phyloP scores from a whole-genome alignment of 768 basidiomycete species.

The Boletellus ananiceps region DNA sequence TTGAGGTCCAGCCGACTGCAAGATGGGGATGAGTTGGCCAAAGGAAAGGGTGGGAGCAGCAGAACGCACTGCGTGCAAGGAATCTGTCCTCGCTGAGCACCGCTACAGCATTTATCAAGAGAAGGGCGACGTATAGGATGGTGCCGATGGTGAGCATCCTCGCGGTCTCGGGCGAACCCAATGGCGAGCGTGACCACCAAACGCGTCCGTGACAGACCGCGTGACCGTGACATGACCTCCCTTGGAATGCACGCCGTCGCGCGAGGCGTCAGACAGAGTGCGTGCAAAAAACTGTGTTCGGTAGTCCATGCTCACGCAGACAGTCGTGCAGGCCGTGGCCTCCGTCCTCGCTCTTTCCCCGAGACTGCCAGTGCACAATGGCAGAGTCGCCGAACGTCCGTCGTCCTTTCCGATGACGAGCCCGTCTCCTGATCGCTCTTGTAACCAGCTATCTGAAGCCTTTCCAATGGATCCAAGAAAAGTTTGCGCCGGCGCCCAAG shows the following conservation, averaged over 20 bases:
- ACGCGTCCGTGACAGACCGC: constrained; percentile 13
- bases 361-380: constrained; percentile 26
- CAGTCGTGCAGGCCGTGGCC: constrained; percentile 4
- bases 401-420: not conserved
- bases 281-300: constrained; percentile 1
- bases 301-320: constrained; percentile 11
- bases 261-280: constrained; percentile 25
- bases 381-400: constrained; percentile 45
- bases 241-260: constrained; percentile 25
- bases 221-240: constrained; percentile 22
- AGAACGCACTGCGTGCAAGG: constrained; percentile 76
- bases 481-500: constrained; percentile 46
- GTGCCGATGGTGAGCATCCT: constrained; percentile 59
- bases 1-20: constrained; percentile 85
- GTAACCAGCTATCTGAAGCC: constrained; percentile 51
- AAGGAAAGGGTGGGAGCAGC: constrained; percentile 1
- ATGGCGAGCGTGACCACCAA: constrained; percentile 14
- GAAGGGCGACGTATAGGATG: constrained; percentile 79
- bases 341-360: constrained; percentile 7
- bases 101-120: constrained; percentile 92
- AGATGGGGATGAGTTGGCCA: constrained; percentile 14
- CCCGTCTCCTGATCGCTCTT: constrained; percentile 1
- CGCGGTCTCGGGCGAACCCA: not conserved
- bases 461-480: constrained; percentile 60
- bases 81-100: constrained; percentile 96